Conservation (phyloP, 805 yeast species). For the Schizosaccharomyces osmophilus region DNA sequence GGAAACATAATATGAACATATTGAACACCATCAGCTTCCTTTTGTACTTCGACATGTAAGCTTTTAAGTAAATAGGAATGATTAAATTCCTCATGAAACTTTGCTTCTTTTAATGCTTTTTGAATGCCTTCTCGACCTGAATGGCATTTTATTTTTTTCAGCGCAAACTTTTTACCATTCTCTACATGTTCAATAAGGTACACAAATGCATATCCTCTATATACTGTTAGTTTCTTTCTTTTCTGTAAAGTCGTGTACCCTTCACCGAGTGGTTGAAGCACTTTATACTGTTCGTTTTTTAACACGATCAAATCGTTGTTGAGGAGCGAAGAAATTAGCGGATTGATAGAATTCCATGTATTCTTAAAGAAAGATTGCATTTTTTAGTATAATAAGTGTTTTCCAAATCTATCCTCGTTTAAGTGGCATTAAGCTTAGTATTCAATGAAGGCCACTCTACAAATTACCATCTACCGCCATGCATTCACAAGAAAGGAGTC, state of each 20-base stretch:
- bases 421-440: no score
- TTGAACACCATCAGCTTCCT: conserved; percentile 54
- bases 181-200: conserved; percentile 37
- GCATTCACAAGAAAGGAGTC: neutral
- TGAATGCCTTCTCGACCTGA: conserved; percentile 35
- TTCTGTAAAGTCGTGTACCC: conserved; percentile 17
- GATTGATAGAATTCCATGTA: neutral
- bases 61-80: conserved; percentile 43
- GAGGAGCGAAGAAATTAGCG: neutral
- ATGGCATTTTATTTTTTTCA: conserved; percentile 72
- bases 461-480: neutral
- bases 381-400: neutral
- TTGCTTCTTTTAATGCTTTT: conserved; percentile 53
- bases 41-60: conserved; percentile 45
- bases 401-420: no score
- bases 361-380: neutral
- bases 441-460: no score
- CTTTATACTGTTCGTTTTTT: neutral
- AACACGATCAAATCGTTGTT: neutral
- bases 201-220: conserved; percentile 50
- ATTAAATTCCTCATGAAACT: conserved; percentile 44
- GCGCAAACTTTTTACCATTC: conserved; percentile 31
- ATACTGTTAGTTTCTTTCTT: neutral
- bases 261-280: conserved; percentile 5
- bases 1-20: conserved; percentile 63